Conservation (phyloP, 1,139 yeast genomes). For the Sugiyamaella sp. region DNA sequence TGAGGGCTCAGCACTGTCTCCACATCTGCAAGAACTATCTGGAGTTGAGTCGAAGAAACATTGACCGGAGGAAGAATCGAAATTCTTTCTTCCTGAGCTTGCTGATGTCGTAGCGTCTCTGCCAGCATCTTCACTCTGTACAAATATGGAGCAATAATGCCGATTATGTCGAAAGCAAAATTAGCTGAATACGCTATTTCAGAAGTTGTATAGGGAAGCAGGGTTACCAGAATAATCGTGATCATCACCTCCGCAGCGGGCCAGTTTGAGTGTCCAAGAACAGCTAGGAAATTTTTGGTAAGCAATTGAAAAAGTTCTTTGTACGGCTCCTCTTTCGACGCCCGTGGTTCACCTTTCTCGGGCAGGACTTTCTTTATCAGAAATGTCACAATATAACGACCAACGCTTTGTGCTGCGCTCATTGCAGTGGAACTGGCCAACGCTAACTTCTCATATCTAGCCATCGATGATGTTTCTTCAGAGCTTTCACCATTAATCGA, state of each 20-base stretch:
- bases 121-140: constrained; percentile 23
- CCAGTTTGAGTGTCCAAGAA: constrained; percentile 62
- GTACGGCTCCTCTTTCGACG: constrained; percentile 34
- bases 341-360: constrained; percentile 14
- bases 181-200: constrained; percentile 26
- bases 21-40: constrained; percentile 7
- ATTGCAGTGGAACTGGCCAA: background rate
- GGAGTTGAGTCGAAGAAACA: background rate
- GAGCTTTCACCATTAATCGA: background rate
- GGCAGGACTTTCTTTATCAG: constrained; percentile 13
- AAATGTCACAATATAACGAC: constrained; percentile 8
- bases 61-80: constrained; percentile 4
- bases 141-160: constrained; percentile 56
- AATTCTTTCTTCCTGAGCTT: constrained; percentile 7
- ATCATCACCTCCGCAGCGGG: constrained; percentile 58
- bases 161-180: constrained; percentile 55
- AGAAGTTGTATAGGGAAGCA: constrained; percentile 28
- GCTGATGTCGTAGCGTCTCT: constrained; percentile 6
- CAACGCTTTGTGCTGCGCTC: background rate
- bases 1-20: constrained; percentile 1
- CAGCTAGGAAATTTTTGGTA: constrained; percentile 55
- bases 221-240: constrained; percentile 50
- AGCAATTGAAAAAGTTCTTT: constrained; percentile 50
- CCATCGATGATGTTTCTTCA: too few species aligned
- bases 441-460: background rate